Base-by-base conservation (phyloP, 2,329 filamentous ascomycete species). In the Myotisia sp. region DNA sequence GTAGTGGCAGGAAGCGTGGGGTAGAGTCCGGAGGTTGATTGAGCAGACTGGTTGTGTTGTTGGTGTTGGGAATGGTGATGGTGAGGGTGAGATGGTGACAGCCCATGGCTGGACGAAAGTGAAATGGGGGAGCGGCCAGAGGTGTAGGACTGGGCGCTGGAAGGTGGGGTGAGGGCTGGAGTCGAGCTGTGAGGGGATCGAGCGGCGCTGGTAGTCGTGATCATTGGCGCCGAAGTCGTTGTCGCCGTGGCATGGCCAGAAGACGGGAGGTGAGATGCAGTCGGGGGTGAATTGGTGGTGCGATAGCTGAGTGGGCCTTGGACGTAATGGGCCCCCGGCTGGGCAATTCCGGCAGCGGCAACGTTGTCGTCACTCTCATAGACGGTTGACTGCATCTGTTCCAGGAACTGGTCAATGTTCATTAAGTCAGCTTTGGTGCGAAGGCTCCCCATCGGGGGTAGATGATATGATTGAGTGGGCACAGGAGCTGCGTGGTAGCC, bases 321-420 rank as follows among this genome's bases (percentile, higher is more conserved):
- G 12, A 74, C 60, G 48, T 79, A 76, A 52, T 84, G 78, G 10
- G 71, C 63, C 39, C 76, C 76, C 33, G 80, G 74, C 42, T 85
- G 74, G 47, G 81, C 79, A 38, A 92, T 72, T 38, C 82, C 80
- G 27, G 79, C 78, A 8, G 75, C 74, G 2, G 83, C 82, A 20
- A 84, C 78, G 33, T 85, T 78, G 47, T 76, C 82, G 36, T 85
- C 77, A 55, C 79, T 92, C 62, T 95, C 90, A 54, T 95, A 95
- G 31, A 95, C 84, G 29, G 87, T 94, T 44, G 79, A 77, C 60
- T 94, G 86, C 68, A 95, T 87, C 60, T 94, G 84, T 60, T 93
- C 85, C 36, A 98, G 72, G 56, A 95, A 82, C 52, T 85, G 80
- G 56, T 95, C 90, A 50, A 95, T 86, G 55, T 92, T 85, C 54